Base-by-base conservation (phyloP, 2,329 filamentous ascomycete species). In the Mycosphaerelloides madeirae region DNA sequence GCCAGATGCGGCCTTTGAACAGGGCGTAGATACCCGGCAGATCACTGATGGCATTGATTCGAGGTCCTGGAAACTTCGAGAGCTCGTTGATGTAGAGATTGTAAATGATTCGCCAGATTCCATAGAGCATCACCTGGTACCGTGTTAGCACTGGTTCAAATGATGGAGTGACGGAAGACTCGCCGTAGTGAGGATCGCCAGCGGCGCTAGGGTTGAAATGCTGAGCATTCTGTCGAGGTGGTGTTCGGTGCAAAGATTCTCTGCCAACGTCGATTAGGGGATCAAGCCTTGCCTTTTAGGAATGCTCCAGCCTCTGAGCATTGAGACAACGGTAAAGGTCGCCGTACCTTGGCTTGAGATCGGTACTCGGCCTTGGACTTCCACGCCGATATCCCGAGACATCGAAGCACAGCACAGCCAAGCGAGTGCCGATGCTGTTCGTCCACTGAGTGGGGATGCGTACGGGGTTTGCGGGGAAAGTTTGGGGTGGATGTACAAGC, bases 51-150 rank as follows among this genome's bases (percentile, higher is more conserved):
- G 52, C 52, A 16, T 52, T 55, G 13, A 57, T 31, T 38, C 61
- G 58, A 1, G 71, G 69, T 0, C 71, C 72, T 1, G 70, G 70
- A 14, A 70, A 66, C 25, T 67, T 63, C 12, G 57, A 52, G 0
- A 73, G 57, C 6, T 70, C 69, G 34, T 70, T 67, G 45, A 72
- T 67, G 48, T 61, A 71, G 19, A 67, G 35, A 40, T 67, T 66
- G 54, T 70, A 68, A 16, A 68, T 49, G 16, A 38, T 19, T 31
- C 29, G 19, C 33, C 28, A 49, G 31, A 37, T 41, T 11, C 41
- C 22, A 22, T 41, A 44, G 18, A 29, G 28, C 3, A 44, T 28
- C 12, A 37, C n/a, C 48, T n/a, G n/a, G n/a, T n/a, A n/a, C n/a
- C n/a, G n/a, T n/a, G n/a, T n/a, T 50, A 13, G 6, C 6, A 19